A percentile compares a stretch with the other conserved stretches of the same genome.
Evolutionary conservation across 495 filamentous ascomycete genomes (phyloP).

Genomic region (Hypoxylon rickii): DNA sequence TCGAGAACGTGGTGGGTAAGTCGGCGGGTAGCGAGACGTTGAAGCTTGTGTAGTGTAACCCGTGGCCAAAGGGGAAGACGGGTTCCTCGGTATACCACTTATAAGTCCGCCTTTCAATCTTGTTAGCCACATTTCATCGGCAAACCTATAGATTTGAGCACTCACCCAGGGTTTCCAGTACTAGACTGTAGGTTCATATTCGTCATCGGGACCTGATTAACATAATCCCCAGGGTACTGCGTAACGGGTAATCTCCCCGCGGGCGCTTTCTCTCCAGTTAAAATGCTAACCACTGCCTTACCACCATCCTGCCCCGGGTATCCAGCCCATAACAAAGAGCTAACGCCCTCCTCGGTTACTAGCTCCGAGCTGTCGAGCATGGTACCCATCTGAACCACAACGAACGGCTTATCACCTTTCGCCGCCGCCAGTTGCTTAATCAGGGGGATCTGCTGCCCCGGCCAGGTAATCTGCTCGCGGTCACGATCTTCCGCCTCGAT

Average conservation of each 20-base stretch:
- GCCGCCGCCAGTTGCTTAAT: conserved; percentile 45
- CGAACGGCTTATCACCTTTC: conserved; percentile 45
- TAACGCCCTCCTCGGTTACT: conserved; percentile 52
- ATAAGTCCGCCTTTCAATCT: conserved; percentile 52
- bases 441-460: conserved; percentile 46
- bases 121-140: no score
- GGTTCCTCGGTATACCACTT: conserved; percentile 51
- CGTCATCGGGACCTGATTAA: conserved; percentile 43
- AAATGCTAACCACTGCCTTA: conserved; percentile 53
- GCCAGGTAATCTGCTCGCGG: conserved; percentile 49
- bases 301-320: conserved; percentile 63
- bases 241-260: conserved; percentile 67
- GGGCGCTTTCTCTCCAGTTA: conserved; percentile 57
- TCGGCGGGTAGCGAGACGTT: conserved; percentile 41
- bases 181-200: conserved; percentile 50
- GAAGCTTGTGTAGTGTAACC: conserved; percentile 57
- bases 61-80: conserved; percentile 55
- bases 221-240: conserved; percentile 51
- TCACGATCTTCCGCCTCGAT: conserved; percentile 50
- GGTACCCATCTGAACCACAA: conserved; percentile 54
- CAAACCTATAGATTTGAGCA: no score
- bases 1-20: conserved; percentile 36
- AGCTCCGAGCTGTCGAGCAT: conserved; percentile 61
- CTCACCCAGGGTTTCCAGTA: conserved; percentile 41
- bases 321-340: conserved; percentile 57